These are phyloP conservation scores for Spathaspora girioi DNA, from an alignment of 805 yeast species.

Conservation along the genomic window DNA sequence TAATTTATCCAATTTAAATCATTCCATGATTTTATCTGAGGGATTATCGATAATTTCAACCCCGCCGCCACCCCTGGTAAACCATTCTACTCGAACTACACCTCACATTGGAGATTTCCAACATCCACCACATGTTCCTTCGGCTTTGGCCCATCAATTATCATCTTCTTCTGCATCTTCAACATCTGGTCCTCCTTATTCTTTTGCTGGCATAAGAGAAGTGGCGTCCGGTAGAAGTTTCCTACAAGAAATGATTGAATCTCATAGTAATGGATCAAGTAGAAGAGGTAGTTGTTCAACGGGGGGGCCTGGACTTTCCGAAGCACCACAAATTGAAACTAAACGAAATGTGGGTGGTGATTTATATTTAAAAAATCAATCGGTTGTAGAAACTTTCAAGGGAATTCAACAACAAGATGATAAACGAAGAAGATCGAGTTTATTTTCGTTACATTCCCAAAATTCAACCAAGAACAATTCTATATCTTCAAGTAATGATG, in stretches of 20 bases:
- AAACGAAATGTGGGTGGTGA: constrained; percentile 45
- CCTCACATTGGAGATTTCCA: not conserved
- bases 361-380: constrained; percentile 38
- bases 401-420: constrained; percentile 41
- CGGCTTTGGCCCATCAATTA: constrained; percentile 15
- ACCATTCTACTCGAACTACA: not conserved
- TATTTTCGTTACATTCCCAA: constrained; percentile 14
- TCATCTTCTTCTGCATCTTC: constrained; percentile 6
- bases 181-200: constrained; percentile 5
- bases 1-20: constrained; percentile 8
- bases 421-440: constrained; percentile 32
- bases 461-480: constrained; percentile 5
- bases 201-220: constrained; percentile 27
- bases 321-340: constrained; percentile 43
- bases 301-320: constrained; percentile 16
- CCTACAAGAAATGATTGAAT: constrained; percentile 32
- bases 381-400: constrained; percentile 40
- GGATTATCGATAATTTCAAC: constrained; percentile 6
- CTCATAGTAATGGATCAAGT: constrained; percentile 19
- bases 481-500: constrained; percentile 14
- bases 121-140: constrained; percentile 14
- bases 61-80: not conserved
- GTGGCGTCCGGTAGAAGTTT: constrained; percentile 15
- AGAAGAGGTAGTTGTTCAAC: constrained; percentile 23
- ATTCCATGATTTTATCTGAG: constrained; percentile 32